Evolutionary conservation across 345 rosid genomes (phyloP).

Genomic region (Bruguiera gymnorhiza): DNA sequence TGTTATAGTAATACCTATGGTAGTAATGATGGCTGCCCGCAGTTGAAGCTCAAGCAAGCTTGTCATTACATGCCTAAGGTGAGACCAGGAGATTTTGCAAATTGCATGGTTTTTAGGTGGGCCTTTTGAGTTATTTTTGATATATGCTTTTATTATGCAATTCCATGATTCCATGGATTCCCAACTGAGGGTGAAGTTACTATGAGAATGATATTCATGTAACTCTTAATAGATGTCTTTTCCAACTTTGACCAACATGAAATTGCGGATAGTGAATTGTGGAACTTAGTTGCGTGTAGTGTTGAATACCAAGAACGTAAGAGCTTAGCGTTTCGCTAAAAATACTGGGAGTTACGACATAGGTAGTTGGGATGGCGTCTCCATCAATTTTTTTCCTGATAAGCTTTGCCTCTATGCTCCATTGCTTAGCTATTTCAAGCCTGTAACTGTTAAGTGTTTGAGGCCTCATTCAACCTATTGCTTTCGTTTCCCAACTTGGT

Average conservation of each 20-base stretch:
- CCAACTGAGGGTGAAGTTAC: not conserved
- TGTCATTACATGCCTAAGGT: not conserved
- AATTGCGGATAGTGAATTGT: too few species aligned
- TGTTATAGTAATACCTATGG: not conserved
- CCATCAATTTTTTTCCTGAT: not conserved
- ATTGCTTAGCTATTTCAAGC: not conserved
- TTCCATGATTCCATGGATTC: not conserved
- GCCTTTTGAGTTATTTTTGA: not conserved
- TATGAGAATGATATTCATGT: not conserved
- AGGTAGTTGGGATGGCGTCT: too few species aligned
- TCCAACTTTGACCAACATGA: too few species aligned
- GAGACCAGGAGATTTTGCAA: not conserved
- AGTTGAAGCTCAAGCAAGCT: not conserved
- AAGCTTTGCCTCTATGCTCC: not conserved
- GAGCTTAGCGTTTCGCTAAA: too few species aligned
- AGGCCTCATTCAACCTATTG: not conserved
- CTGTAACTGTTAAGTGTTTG: too few species aligned
- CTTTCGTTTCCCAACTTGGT: not conserved
- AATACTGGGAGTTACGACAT: too few species aligned
- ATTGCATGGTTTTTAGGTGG: not conserved
- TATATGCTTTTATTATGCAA: not conserved
- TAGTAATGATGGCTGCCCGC: not conserved
- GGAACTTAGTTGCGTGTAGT: too few species aligned
- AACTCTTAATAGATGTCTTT: not conserved
- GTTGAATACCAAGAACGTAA: too few species aligned